Conservation (phyloP, 2,329 filamentous ascomycete genomes). For the Aulographum hederae region DNA sequence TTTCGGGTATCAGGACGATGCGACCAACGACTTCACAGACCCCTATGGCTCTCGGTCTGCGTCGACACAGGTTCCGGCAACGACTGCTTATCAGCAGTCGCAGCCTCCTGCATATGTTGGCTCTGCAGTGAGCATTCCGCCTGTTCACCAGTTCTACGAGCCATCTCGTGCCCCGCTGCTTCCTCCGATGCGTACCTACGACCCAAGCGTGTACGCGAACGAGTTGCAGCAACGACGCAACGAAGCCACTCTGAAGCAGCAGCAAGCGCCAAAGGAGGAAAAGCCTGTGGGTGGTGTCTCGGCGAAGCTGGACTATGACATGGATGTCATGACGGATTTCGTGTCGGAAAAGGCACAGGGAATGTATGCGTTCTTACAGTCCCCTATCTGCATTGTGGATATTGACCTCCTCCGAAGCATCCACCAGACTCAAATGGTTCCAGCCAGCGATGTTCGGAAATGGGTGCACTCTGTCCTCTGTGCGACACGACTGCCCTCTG, state of each 20-base stretch:
- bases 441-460: conserved; percentile 73
- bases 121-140: conserved; percentile 11
- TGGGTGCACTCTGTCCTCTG: conserved; percentile 83
- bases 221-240: conserved; percentile 15
- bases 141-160: conserved; percentile 14
- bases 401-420: conserved; percentile 47
- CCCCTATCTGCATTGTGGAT: conserved; percentile 38
- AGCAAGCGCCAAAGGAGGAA: conserved; percentile 36
- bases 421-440: conserved; percentile 44
- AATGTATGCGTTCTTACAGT: conserved; percentile 43
- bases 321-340: conserved; percentile 91
- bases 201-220: conserved; percentile 17
- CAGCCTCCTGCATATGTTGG: conserved; percentile 16
- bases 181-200: conserved; percentile 26
- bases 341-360: conserved; percentile 74
- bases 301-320: conserved; percentile 88
- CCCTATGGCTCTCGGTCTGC: conserved; percentile 25
- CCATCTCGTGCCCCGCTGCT: conserved; percentile 13
- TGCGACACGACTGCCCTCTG: conserved; percentile 75
- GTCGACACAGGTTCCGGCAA: conserved; percentile 18
- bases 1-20: conserved; percentile 23
- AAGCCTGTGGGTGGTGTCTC: conserved; percentile 71
- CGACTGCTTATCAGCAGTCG: conserved; percentile 14
- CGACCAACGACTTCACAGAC: conserved; percentile 25
- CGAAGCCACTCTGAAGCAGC: conserved; percentile 5